Conservation (phyloP, 352 stramenopile species). For the Albugo laibachii region DNA sequence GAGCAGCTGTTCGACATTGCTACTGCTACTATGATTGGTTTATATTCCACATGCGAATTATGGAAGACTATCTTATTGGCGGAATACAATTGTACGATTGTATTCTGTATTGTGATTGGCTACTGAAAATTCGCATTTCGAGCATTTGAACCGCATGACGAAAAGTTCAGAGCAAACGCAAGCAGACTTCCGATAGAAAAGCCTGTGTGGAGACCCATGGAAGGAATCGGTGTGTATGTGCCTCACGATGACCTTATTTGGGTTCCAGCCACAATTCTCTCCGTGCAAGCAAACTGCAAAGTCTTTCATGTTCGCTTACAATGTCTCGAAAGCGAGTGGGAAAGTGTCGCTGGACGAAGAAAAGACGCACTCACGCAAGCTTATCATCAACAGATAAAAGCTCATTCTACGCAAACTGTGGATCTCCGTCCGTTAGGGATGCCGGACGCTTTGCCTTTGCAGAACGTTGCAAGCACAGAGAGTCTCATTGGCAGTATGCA, state of each 20-base stretch:
- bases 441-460: conserved; percentile 51
- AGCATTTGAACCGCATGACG: no score
- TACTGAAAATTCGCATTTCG: no score
- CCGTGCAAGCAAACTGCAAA: conserved; percentile 32
- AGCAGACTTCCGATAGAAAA: no score
- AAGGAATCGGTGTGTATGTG: conserved; percentile 64
- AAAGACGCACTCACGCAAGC: conserved; percentile 8
- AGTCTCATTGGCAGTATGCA: neutral
- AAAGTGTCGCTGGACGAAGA: conserved; percentile 4
- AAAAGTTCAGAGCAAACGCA: no score
- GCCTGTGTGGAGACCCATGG: conserved; percentile 15
- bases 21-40: no score
- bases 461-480: conserved; percentile 18
- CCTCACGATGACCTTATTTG: conserved; percentile 63
- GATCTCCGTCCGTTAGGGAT: conserved; percentile 54
- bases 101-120: no score
- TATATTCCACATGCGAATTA: no score
- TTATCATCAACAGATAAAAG: conserved; percentile 1
- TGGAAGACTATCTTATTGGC: no score
- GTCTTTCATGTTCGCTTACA: conserved; percentile 44
- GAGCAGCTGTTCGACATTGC: no score
- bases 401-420: conserved; percentile 26
- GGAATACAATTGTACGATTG: no score
- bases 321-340: conserved; percentile 3
- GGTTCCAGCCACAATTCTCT: conserved; percentile 55